Evolutionary conservation across 2,329 filamentous ascomycete genomes (phyloP).

Genomic region (Aureobasidium subglaciale): DNA sequence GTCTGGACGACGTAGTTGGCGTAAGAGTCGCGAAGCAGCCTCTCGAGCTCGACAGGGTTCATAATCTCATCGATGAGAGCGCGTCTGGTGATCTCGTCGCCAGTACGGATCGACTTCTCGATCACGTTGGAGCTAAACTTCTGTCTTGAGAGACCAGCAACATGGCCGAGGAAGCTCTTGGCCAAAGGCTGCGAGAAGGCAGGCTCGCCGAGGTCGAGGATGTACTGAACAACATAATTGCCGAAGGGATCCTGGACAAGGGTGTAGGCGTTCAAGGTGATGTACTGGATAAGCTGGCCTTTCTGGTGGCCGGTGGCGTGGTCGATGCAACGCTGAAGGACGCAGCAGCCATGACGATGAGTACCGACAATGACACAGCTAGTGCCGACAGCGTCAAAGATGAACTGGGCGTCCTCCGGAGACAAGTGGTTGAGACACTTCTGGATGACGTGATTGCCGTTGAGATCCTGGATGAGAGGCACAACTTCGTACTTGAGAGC

Average conservation of each 20-base stretch:
- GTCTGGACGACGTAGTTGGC: constrained; percentile 99
- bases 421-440: constrained; percentile 96
- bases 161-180: constrained; percentile 66
- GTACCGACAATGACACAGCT: constrained; percentile 89
- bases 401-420: constrained; percentile 81
- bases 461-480: constrained; percentile 90
- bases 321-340: constrained; percentile 95
- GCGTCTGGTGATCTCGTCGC: constrained; percentile 65
- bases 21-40: constrained; percentile 82
- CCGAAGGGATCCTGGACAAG: constrained; percentile 96
- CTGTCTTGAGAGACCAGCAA: constrained; percentile 72
- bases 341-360: constrained; percentile 95
- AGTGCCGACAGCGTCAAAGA: constrained; percentile 85
- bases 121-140: constrained; percentile 99
- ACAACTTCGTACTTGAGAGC: constrained; percentile 81
- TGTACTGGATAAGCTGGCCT: constrained; percentile 73
- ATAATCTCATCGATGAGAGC: constrained; percentile 80
- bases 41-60: constrained; percentile 68
- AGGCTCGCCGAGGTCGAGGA: constrained; percentile 82
- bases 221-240: constrained; percentile 98
- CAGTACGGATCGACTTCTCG: constrained; percentile 82
- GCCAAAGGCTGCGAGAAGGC: constrained; percentile 86
- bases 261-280: constrained; percentile 79
- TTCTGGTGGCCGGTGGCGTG: constrained; percentile 90
- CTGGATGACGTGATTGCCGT: constrained; percentile 98